Conservation (phyloP, 768 basidiomycete genomes). For the Hydnomerulius pinastri region DNA sequence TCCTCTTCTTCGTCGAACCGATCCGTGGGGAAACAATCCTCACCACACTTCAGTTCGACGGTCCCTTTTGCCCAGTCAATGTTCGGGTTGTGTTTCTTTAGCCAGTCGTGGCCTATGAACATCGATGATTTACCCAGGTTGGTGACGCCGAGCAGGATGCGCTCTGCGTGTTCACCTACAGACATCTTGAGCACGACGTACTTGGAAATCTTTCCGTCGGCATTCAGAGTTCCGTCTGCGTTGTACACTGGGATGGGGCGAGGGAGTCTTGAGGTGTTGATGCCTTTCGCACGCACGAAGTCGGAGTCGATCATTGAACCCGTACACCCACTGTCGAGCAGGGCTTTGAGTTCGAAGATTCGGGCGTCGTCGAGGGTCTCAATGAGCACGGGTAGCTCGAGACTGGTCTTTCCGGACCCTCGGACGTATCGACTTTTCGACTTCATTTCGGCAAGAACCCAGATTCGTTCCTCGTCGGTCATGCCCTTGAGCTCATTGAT, state of each 20-base stretch:
- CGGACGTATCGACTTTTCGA: no score
- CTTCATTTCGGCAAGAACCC: no score
- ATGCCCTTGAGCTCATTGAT: no score
- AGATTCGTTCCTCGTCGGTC: no score
- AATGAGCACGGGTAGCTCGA: no score
- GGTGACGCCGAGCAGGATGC: neutral
- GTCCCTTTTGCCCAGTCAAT: slow-evolving; percentile 4
- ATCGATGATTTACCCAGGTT: neutral
- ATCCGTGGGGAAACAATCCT: no score
- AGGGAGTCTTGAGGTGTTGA: slow-evolving; percentile 3
- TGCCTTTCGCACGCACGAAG: neutral
- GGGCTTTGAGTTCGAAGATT: neutral
- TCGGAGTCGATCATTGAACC: slow-evolving; percentile 15
- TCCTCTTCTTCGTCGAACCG: no score
- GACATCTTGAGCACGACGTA: neutral
- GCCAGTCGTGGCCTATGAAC: slow-evolving; percentile 16
- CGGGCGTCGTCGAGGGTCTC: neutral
- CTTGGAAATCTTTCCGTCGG: slow-evolving; percentile 5
- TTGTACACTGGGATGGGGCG: slow-evolving; percentile 19
- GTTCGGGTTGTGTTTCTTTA: slow-evolving; percentile 23
- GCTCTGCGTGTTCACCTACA: neutral
- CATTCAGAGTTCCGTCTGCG: slow-evolving; percentile 13
- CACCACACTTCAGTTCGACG: no score
- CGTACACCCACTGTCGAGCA: slow-evolving; percentile 3
- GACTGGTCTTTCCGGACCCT: no score